Evolutionary conservation across 2,329 filamentous ascomycete genomes (phyloP).

Genomic region (Microdochium trichocladiopsis): DNA sequence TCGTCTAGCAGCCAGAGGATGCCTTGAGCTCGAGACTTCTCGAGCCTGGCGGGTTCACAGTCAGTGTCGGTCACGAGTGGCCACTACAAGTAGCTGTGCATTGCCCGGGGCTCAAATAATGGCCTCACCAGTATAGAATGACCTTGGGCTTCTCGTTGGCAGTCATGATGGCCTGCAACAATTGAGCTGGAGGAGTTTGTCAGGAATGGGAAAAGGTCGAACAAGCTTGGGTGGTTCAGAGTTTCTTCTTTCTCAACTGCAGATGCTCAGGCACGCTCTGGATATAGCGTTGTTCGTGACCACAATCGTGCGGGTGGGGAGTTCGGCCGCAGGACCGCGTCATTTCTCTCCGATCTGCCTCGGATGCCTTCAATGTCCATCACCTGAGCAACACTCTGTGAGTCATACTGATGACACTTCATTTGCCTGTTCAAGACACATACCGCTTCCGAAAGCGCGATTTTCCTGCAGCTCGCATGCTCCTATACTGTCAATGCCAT

Average conservation of each 20-base stretch:
- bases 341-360: no score
- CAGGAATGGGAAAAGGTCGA: neutral
- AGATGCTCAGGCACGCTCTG: no score
- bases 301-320: no score
- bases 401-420: neutral
- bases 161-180: slow-evolving; percentile 11
- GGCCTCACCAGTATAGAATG: slow-evolving; percentile 54
- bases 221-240: no score
- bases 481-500: neutral
- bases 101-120: neutral
- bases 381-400: no score
- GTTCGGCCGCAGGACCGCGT: no score
- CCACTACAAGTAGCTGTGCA: slow-evolving; percentile 4
- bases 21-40: slow-evolving; percentile 74
- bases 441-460: no score
- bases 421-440: no score
- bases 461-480: neutral
- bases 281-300: no score
- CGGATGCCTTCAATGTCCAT: no score
- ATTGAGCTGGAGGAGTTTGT: neutral
- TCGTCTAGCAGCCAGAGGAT: slow-evolving; percentile 84
- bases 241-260: no score
- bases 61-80: slow-evolving; percentile 1
- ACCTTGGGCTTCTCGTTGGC: slow-evolving; percentile 39
- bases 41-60: slow-evolving; percentile 56